phyloP scores from a whole-genome alignment of 2,329 filamentous ascomycete genomes.

The Fusarium buxicola region DNA sequence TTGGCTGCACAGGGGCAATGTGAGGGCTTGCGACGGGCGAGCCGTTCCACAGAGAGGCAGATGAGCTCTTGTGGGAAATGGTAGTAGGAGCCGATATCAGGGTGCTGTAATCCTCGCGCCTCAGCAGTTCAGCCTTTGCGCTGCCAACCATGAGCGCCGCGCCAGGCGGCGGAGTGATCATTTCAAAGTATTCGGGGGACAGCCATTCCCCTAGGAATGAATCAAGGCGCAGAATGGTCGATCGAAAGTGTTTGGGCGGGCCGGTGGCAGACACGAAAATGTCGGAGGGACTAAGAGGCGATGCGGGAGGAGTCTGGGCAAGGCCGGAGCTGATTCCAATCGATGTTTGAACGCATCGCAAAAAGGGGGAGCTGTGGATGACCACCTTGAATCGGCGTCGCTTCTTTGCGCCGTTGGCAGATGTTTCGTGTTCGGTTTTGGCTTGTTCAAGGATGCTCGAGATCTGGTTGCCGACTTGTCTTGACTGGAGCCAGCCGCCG shows the following conservation, averaged over 20 bases:
- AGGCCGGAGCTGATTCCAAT: constrained; percentile 89
- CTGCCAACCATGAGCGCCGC: constrained; percentile 88
- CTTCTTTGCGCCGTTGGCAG: constrained; percentile 46
- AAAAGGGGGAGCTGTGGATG: constrained; percentile 92
- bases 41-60: constrained; percentile 50
- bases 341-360: constrained; percentile 92
- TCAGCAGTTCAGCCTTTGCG: constrained; percentile 88
- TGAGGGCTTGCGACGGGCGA: constrained; percentile 47
- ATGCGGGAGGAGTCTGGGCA: constrained; percentile 63
- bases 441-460: constrained; percentile 73
- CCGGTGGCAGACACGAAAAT: constrained; percentile 50
- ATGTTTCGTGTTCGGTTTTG: constrained; percentile 57
- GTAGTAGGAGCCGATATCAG: constrained; percentile 50
- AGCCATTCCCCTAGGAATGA: constrained; percentile 97
- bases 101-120: constrained; percentile 74
- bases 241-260: constrained; percentile 57
- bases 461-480: constrained; percentile 84
- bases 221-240: constrained; percentile 81
- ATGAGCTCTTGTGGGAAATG: constrained; percentile 39
- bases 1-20: constrained; percentile 28
- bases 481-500: constrained; percentile 90
- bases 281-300: constrained; percentile 49
- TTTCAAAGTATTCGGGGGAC: constrained; percentile 90
- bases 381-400: constrained; percentile 80
- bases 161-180: constrained; percentile 88